A percentile compares a stretch with the other conserved stretches of the same genome.
Conservation (phyloP, 1,284 basidiomycete genomes). For the Irpex sp. region DNA sequence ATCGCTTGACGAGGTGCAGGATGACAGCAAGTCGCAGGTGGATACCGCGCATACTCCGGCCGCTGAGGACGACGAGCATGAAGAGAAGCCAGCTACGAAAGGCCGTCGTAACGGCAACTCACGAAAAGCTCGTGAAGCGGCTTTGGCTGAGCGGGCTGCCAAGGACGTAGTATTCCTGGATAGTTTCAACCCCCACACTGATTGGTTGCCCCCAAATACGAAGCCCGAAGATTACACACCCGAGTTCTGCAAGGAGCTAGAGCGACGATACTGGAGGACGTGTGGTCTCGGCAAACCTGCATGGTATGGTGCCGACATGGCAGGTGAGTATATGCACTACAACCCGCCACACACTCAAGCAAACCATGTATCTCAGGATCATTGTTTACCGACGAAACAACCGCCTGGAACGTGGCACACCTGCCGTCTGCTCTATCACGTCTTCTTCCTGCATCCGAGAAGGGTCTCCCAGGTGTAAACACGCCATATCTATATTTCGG, state of each 20-base stretch:
- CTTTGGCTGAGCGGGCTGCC: constrained; percentile 46
- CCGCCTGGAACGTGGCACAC: constrained; percentile 89
- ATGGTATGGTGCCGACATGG: constrained; percentile 96
- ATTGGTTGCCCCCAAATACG: constrained; percentile 79
- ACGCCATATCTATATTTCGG: constrained; percentile 98
- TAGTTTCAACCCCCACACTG: constrained; percentile 61
- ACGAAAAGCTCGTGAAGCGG: constrained; percentile 50
- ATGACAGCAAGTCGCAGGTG: neutral
- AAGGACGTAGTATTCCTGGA: constrained; percentile 66
- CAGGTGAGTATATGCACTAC: constrained; percentile 47
- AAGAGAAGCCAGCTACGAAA: constrained; percentile 38
- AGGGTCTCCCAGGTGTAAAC: constrained; percentile 91
- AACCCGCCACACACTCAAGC: neutral
- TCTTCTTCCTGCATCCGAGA: constrained; percentile 61
- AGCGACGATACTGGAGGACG: constrained; percentile 91
- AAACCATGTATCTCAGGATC: constrained; percentile 50
- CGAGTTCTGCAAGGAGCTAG: constrained; percentile 85
- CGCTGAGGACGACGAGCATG: constrained; percentile 22
- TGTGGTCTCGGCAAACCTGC: constrained; percentile 84
- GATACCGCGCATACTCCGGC: constrained; percentile 5
- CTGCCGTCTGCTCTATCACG: constrained; percentile 87
- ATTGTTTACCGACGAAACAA: constrained; percentile 80
- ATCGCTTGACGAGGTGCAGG: neutral
- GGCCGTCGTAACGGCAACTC: constrained; percentile 41
- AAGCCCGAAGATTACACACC: constrained; percentile 73